These are phyloP conservation scores for Parastagonospora avenae DNA, from an alignment of 2,329 filamentous ascomycete genomes.

Conservation along the genomic window DNA sequence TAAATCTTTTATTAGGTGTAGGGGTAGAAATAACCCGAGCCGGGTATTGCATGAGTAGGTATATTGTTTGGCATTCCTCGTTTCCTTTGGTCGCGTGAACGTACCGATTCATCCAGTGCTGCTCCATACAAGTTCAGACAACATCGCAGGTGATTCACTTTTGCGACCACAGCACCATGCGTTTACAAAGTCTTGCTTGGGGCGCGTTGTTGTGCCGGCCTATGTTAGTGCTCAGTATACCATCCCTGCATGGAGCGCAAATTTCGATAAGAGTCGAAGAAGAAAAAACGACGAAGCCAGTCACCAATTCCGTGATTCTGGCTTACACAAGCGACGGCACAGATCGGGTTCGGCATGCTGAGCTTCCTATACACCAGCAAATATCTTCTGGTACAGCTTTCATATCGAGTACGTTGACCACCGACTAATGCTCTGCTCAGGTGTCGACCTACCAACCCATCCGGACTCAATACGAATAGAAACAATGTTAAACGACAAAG, in stretches of 20 bases:
- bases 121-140: background rate
- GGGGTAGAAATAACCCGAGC: background rate
- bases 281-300: background rate
- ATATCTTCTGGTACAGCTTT: conserved; percentile 16
- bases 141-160: background rate
- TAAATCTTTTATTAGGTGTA: conserved; percentile 1
- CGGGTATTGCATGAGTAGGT: background rate
- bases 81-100: too few species aligned
- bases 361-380: conserved; percentile 21
- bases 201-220: background rate
- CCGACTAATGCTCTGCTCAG: conserved; percentile 1
- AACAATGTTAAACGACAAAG: conserved; percentile 15
- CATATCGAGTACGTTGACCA: background rate
- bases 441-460: conserved; percentile 14
- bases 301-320: conserved; percentile 15
- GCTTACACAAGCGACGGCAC: conserved; percentile 13
- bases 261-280: conserved; percentile 7
- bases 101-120: too few species aligned
- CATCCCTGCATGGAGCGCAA: conserved; percentile 9
- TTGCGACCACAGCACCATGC: conserved; percentile 5
- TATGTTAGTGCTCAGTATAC: conserved; percentile 9
- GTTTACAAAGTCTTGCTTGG: background rate
- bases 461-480: conserved; percentile 20
- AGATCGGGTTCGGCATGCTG: conserved; percentile 12
- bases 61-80: background rate